phyloP scores from a whole-genome alignment of 108 stramenopile species.

The Parmales sp. region DNA sequence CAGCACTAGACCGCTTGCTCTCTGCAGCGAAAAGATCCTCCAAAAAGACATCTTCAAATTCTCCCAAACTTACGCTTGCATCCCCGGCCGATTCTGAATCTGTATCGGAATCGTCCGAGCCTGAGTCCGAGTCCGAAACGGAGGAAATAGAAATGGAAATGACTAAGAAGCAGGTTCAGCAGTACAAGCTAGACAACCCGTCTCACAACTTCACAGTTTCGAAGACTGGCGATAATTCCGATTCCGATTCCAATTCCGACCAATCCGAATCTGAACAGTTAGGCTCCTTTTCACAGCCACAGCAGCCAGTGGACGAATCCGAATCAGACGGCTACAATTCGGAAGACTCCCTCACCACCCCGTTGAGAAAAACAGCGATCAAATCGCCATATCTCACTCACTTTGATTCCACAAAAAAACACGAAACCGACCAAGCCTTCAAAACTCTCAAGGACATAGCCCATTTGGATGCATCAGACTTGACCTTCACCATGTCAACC shows the following conservation, averaged over 20 bases:
- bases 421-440: neutral
- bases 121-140: neutral
- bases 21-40: neutral
- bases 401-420: neutral
- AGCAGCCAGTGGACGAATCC: neutral
- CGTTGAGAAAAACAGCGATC: neutral
- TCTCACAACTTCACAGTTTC: neutral
- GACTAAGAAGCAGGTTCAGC: neutral
- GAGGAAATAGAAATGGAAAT: no score
- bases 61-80: neutral
- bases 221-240: neutral
- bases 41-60: neutral
- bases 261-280: neutral
- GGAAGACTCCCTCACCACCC: neutral
- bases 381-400: no score
- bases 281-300: neutral
- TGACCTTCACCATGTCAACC: no score
- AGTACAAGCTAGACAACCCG: neutral
- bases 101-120: neutral
- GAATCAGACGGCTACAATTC: neutral
- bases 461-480: no score
- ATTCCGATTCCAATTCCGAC: neutral
- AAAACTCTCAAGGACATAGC: no score
- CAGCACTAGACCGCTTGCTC: neutral
- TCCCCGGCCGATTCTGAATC: no score